Evolutionary conservation across 2,329 filamentous ascomycete genomes (phyloP).

Genomic region (Hypoxylon sp.): DNA sequence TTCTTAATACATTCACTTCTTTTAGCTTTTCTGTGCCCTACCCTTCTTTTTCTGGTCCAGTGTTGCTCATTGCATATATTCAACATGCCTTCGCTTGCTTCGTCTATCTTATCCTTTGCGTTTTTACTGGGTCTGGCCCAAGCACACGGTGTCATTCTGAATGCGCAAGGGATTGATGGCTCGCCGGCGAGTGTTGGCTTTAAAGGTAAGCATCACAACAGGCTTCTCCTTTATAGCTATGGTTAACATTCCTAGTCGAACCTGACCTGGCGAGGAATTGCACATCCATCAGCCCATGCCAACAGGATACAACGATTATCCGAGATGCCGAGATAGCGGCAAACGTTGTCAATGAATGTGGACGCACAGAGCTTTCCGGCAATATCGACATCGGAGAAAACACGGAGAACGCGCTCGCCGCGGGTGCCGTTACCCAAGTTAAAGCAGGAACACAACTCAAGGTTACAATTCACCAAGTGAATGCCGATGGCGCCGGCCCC

Average conservation of each 20-base stretch:
- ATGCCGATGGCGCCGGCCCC: conserved; percentile 67
- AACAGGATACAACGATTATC: conserved; percentile 74
- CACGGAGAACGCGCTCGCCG: conserved; percentile 64
- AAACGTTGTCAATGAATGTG: conserved; percentile 70
- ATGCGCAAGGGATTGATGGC: conserved; percentile 59
- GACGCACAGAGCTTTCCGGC: conserved; percentile 70
- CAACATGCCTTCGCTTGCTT: conserved; percentile 55
- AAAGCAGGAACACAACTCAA: conserved; percentile 58
- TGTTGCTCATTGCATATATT: conserved; percentile 49
- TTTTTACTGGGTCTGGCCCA: conserved; percentile 54
- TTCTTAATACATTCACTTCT: conserved; percentile 40
- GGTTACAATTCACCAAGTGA: conserved; percentile 66
- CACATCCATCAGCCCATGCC: conserved; percentile 73
- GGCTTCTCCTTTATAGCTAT: not conserved
- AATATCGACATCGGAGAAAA: conserved; percentile 72
- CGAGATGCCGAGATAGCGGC: conserved; percentile 65
- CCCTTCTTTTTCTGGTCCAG: conserved; percentile 49
- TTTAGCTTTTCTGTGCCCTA: conserved; percentile 44
- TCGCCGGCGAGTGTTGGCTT: conserved; percentile 64
- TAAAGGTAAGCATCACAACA: conserved; percentile 53
- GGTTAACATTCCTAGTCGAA: conserved; percentile 58
- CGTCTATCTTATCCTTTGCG: conserved; percentile 50
- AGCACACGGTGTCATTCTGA: conserved; percentile 62
- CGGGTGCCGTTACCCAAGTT: conserved; percentile 62
- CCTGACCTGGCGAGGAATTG: conserved; percentile 70